phyloP scores from a whole-genome alignment of 176 grass and related monocot genomes.

The Musa beccarii region DNA sequence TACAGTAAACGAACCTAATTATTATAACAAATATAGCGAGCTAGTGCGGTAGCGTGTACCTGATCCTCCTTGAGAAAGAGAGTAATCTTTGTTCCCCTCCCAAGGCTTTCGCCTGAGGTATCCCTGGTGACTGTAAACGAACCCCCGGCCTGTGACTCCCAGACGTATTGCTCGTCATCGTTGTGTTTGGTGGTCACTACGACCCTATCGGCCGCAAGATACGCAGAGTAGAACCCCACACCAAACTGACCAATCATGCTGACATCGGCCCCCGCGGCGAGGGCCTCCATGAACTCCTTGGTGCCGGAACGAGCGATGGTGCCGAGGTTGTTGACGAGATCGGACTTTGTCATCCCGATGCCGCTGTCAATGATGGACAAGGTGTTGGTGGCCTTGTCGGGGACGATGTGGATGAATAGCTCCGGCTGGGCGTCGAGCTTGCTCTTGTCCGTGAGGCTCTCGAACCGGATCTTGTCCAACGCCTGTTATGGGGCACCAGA shows the following conservation, averaged over 20 bases:
- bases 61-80: slow-evolving; percentile 3
- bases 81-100: slow-evolving; percentile 2
- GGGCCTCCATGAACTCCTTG: slow-evolving; percentile 14
- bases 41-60: neutral
- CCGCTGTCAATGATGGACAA: slow-evolving; percentile 13
- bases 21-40: no score
- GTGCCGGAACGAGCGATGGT: slow-evolving; percentile 3
- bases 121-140: slow-evolving; percentile 1
- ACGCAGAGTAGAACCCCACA: neutral
- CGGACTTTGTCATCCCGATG: slow-evolving; percentile 6
- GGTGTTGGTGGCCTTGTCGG: slow-evolving; percentile 10
- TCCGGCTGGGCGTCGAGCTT: slow-evolving; percentile 16
- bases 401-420: slow-evolving; percentile 15
- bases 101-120: neutral
- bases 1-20: no score
- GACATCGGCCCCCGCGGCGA: slow-evolving; percentile 1
- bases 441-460: slow-evolving; percentile 18
- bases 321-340: slow-evolving; percentile 10
- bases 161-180: slow-evolving; percentile 2
- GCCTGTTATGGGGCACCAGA: neutral
- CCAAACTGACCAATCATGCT: slow-evolving; percentile 8
- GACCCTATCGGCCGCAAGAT: neutral
- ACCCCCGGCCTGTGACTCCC: slow-evolving; percentile 4
- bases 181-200: slow-evolving; percentile 3
- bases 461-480: slow-evolving; percentile 18